Percentiles rank a stretch among this genome's conserved stretches.
These are phyloP conservation scores for Saccharomycopsis malanga DNA, from an alignment of 805 yeast genomes.

Conservation along the genomic window DNA sequence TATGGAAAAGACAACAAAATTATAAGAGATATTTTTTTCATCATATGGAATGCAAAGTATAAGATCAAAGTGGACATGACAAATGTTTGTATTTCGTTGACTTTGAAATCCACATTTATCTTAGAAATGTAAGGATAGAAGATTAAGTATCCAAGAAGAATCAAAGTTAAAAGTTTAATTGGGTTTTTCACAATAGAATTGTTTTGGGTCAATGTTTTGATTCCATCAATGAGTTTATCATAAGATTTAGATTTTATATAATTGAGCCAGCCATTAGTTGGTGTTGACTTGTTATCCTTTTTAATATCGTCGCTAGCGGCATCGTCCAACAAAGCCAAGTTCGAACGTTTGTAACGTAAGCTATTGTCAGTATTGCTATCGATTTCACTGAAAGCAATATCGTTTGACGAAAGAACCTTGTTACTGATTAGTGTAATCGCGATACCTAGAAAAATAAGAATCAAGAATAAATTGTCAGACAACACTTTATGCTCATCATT, in stretches of 20 bases:
- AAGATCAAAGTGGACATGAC: constrained; percentile 39
- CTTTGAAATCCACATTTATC: constrained; percentile 24
- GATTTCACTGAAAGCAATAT: neutral
- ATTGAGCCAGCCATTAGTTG: neutral
- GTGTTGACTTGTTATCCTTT: constrained; percentile 1
- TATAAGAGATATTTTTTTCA: constrained; percentile 44
- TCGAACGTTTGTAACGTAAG: constrained; percentile 8
- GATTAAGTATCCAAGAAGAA: constrained; percentile 36
- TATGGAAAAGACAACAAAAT: constrained; percentile 48
- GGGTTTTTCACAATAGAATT: constrained; percentile 20
- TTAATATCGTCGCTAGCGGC: neutral
- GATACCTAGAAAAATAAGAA: constrained; percentile 25
- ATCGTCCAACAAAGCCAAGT: constrained; percentile 9
- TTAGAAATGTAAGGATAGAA: constrained; percentile 32
- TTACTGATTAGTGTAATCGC: constrained; percentile 30
- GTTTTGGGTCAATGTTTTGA: neutral
- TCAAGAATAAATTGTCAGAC: constrained; percentile 28
- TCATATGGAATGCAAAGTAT: constrained; percentile 46
- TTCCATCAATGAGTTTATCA: constrained; percentile 3
- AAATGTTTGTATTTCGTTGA: constrained; percentile 41
- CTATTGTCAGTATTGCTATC: neutral
- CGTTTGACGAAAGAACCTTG: constrained; percentile 6
- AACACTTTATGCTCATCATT: constrained; percentile 24
- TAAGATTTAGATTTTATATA: constrained; percentile 6
- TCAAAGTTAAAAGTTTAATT: constrained; percentile 36